These are phyloP conservation scores for Arthrobotrys conoides DNA, from an alignment of 2,329 filamentous ascomycete species.

Conservation along the genomic window DNA sequence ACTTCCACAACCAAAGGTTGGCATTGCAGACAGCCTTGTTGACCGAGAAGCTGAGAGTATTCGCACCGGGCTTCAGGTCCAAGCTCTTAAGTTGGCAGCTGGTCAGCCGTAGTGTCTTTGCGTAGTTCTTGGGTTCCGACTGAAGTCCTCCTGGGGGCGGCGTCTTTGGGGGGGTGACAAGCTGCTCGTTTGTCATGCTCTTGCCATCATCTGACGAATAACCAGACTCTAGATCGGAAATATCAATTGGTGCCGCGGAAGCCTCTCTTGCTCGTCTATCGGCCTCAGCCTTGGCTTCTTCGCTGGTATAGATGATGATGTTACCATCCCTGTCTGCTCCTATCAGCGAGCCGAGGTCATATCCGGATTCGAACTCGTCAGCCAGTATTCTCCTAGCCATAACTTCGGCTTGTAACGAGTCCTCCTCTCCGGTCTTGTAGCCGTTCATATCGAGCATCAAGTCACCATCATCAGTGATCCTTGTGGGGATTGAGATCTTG, in stretches of 20 bases:
- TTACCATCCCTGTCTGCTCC: conserved; percentile 96
- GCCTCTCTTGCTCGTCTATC: conserved; percentile 60
- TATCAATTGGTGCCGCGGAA: conserved; percentile 76
- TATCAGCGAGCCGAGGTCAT: conserved; percentile 95
- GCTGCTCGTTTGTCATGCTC: conserved; percentile 77
- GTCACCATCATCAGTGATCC: conserved; percentile 92
- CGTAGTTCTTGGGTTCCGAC: conserved; percentile 81
- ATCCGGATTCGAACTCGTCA: conserved; percentile 92
- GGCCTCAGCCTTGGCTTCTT: conserved; percentile 85
- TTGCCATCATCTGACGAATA: conserved; percentile 89
- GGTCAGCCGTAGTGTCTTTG: conserved; percentile 93
- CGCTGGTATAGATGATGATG: conserved; percentile 99
- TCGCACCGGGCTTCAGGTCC: conserved; percentile 85
- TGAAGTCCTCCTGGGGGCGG: conserved; percentile 41
- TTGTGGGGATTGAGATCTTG: conserved; percentile 87
- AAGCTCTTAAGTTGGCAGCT: conserved; percentile 94
- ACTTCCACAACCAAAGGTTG: conserved; percentile 92
- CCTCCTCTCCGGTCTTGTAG: conserved; percentile 94
- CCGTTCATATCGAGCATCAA: conserved; percentile 98
- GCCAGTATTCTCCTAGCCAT: conserved; percentile 91
- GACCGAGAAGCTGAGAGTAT: conserved; percentile 95
- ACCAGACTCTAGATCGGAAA: conserved; percentile 84
- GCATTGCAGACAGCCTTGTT: conserved; percentile 93
- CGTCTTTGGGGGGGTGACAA: conserved; percentile 67
- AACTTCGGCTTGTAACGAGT: conserved; percentile 91